Evolutionary conservation across 495 filamentous ascomycete genomes (phyloP), one percentile per base, ranked within the genome.

Genomic region (Xylaria acuta): DNA sequence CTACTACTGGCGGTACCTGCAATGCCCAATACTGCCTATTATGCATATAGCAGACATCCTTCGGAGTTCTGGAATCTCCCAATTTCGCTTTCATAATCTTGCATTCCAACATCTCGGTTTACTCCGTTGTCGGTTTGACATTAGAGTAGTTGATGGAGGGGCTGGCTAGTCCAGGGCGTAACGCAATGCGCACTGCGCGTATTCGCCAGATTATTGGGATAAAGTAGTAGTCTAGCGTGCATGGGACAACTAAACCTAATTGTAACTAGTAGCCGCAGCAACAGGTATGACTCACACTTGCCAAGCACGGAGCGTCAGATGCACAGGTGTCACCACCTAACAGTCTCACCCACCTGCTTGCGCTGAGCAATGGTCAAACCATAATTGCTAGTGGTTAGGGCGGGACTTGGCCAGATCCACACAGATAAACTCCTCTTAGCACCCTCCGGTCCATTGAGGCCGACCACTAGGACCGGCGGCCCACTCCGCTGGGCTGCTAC

Each of bases 301-400:
- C 68, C 70, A 72, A 67, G 70, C 36, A 20, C 49, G 27, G 25
- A 7, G 38, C n/a, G 1, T 54, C 67, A 69, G 66, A 67, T 71
- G 51, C 18, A 25, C 36, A 58, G 45, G 71, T 66, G 77, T 79
- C 58, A 58, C 68, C 64, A 58, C 53, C 60, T 77, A 79, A 74
- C 77, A 69, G 71, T 72, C 74, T 75, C 65, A 74, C 12, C 0
- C 1, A 8, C 53, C n/a, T 5, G 51, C 14, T 30, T 27, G 51
- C 51, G 25, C 36, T 8, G 36, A 32, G 12, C 25, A 3, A 38
- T 38, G 36, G 36, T 38, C 3, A 38, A 38, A 38, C n/a, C n/a
- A 77, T 70, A 75, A 74, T 79, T 77, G 73, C 73, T 77, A 79
- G 72, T 75, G 70, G 77, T 70, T 79, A 79, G 45, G 60, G 72